Conservation (phyloP, 768 basidiomycete genomes). For the Nidularia pulvinata region DNA sequence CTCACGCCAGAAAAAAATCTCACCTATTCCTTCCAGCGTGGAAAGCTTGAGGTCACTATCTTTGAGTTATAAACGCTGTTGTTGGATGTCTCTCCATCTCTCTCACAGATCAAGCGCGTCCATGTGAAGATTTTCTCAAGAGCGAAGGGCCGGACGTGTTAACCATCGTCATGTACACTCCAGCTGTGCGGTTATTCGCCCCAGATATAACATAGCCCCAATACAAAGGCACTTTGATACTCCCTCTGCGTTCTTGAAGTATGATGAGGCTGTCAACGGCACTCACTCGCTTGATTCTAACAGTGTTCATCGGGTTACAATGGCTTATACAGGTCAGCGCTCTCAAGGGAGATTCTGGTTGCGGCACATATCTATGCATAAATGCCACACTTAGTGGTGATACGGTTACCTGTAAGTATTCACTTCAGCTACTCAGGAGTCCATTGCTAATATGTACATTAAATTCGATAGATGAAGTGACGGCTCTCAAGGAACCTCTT, state of each 20-base stretch:
- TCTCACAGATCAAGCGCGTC: slow-evolving; percentile 6
- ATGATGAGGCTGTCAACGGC: background rate
- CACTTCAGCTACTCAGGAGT: background rate
- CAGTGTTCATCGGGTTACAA: slow-evolving; percentile 2
- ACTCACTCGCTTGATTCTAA: background rate
- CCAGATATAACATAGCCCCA: too few relatives aligned
- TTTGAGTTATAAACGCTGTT: slow-evolving; percentile 16
- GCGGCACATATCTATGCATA: slow-evolving; percentile 42
- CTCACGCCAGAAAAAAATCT: slow-evolving; percentile 1
- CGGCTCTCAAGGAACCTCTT: slow-evolving; percentile 30
- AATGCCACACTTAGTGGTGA: slow-evolving; percentile 42
- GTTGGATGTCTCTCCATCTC: slow-evolving; percentile 14
- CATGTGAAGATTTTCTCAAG: background rate
- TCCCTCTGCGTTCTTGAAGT: too few relatives aligned
- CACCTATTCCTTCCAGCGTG: slow-evolving; percentile 7
- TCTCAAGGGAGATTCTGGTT: slow-evolving; percentile 43
- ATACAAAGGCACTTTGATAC: too few relatives aligned
- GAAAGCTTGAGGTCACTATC: slow-evolving; percentile 5
- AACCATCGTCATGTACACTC: too few relatives aligned
- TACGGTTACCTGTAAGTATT: slow-evolving; percentile 42
- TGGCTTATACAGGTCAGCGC: slow-evolving; percentile 13
- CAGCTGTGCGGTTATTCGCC: too few relatives aligned
- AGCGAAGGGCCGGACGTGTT: too few relatives aligned
- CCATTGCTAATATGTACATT: background rate
- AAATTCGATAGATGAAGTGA: slow-evolving; percentile 39